Conservation (phyloP, 2,329 filamentous ascomycete species). For the Ascochyta lentis region DNA sequence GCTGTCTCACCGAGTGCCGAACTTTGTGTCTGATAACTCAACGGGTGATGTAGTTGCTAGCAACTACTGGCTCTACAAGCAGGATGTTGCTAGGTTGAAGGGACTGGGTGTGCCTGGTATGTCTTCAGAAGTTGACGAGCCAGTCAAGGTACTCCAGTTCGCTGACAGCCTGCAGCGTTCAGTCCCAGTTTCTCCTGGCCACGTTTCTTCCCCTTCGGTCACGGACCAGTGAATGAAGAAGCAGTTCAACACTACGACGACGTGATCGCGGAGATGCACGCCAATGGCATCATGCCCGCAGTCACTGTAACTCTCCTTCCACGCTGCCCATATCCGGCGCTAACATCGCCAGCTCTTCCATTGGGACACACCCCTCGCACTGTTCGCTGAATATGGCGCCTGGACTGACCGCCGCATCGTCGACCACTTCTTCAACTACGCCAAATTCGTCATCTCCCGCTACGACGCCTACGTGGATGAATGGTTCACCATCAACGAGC, state of each 20-base stretch:
- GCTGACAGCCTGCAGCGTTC: constrained; percentile 27
- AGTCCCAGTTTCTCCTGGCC: constrained; percentile 50
- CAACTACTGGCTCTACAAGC: constrained; percentile 54
- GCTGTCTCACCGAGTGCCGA: constrained; percentile 51
- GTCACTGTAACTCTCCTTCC: constrained; percentile 31
- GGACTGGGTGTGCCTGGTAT: constrained; percentile 37
- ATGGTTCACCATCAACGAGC: constrained; percentile 53
- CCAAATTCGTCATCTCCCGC: constrained; percentile 51
- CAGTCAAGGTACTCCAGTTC: background rate
- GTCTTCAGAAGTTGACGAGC: background rate
- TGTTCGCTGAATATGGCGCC: constrained; percentile 52
- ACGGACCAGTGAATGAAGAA: constrained; percentile 46
- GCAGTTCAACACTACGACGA: constrained; percentile 51
- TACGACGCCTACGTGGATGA: constrained; percentile 51
- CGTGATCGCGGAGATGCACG: constrained; percentile 47
- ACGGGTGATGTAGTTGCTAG: constrained; percentile 52
- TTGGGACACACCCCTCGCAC: constrained; percentile 52
- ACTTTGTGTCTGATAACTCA: constrained; percentile 50
- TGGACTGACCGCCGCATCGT: constrained; percentile 50
- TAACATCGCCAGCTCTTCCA: constrained; percentile 43
- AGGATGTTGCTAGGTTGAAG: constrained; percentile 51
- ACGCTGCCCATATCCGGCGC: background rate
- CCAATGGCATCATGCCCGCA: constrained; percentile 44
- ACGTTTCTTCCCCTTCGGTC: constrained; percentile 49
- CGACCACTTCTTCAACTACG: constrained; percentile 53